Base-by-base conservation (phyloP, 169 alveolate species). In the Plasmodium inui region DNA sequence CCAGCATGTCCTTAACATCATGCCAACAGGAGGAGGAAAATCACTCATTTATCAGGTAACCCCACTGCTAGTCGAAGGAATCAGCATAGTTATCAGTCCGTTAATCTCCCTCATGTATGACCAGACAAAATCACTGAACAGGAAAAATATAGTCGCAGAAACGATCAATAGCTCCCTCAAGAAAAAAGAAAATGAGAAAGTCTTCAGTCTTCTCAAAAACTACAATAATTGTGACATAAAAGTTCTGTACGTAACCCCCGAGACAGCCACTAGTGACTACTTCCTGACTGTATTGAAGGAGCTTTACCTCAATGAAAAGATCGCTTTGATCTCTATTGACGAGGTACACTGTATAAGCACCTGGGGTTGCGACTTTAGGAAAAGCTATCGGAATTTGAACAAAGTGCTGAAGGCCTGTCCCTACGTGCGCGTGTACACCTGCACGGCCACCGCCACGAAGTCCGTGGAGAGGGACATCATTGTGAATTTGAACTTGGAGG, bases 21-120 rank as follows among this genome's bases (percentile, higher is more conserved):
- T 98, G 98, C 99, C 99, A 10, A 98, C 99, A n/a, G 99, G 99
- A 30, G 99, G 99, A 10, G 99, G 99, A 1, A 99, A 99, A 96
- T 96, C 99, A 84, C 94, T 98, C 71, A 98, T 99, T 50, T 99
- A 98, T 95, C 98, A 99, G 95, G 95, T 99, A 8, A 98, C 99
- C 1, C 98, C 99, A 0, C 88, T 98, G 46, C 94, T 90, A 89
- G 95, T 96, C 44, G 99, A 99, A 32, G 98, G 98, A 39, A 95
- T 98, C n/a, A 98, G 99, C 37, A 95, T 98, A 14, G 99, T 99
- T 0, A 96, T 98, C 37, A 98, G 99, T 98, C 99, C 99, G 19
- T 92, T 98, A 85, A 95, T 99, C 57, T 97, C 99, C 22, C 96
- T 99, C 44, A 98, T 99, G 80, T 98, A 98, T 70, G 99, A 99